phyloP scores from a whole-genome alignment of 176 grass and related monocot genomes.

The Zea mays region Zm-B73-REFERENCE-NAM-5.0 NC_050096.1:48729001-48729500 shows the following conservation, averaged over 20 bases:
- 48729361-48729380: not conserved
- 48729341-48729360: not conserved
- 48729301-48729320: constrained; percentile 20
- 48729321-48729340: not conserved
- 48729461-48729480: constrained; percentile 48
- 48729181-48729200: constrained; percentile 49
- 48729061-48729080: constrained; percentile 79
- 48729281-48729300: constrained; percentile 53
- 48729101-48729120: constrained; percentile 73
- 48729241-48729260: constrained; percentile 62
- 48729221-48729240: constrained; percentile 52
- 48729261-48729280: constrained; percentile 54
- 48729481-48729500: constrained; percentile 23
- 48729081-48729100: constrained; percentile 95
- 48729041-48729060: constrained; percentile 79
- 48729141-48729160: constrained; percentile 57
- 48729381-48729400: not conserved
- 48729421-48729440: not conserved
- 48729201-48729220: constrained; percentile 53
- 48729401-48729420: not conserved
- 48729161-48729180: constrained; percentile 74
- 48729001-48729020: constrained; percentile 89
- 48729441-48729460: constrained; percentile 27
- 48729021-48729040: constrained; percentile 75
- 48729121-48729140: constrained; percentile 65